Evolutionary conservation across 2,329 filamentous ascomycete genomes (phyloP).

Genomic region (Colletotrichum costaricense): DNA sequence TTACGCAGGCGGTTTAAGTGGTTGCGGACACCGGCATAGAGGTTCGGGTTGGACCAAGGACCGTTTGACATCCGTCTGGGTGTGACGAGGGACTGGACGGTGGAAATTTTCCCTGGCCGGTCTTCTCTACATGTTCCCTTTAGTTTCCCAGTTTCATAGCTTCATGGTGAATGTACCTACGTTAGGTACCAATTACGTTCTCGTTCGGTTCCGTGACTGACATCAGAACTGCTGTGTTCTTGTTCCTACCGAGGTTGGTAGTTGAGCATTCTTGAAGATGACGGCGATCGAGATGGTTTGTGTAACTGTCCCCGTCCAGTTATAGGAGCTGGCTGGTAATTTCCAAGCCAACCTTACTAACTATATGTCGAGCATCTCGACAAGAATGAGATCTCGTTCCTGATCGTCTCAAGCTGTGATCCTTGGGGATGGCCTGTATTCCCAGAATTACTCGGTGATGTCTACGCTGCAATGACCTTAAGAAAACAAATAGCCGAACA

Average conservation of each 20-base stretch:
- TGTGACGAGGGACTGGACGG: neutral
- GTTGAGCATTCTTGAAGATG: neutral
- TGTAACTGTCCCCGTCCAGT: neutral
- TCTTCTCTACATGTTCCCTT: neutral
- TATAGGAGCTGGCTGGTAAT: neutral
- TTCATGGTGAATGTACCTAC: slow-evolving; percentile 3
- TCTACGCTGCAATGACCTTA: too few species aligned
- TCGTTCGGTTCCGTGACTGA: neutral
- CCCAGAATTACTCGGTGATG: too few species aligned
- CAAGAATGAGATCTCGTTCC: neutral
- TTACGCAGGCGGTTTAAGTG: neutral
- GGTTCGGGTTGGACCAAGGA: slow-evolving; percentile 1
- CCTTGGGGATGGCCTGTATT: neutral
- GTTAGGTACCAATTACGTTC: neutral
- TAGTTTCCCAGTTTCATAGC: neutral
- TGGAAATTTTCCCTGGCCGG: neutral
- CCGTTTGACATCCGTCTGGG: neutral
- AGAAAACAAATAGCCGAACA: too few species aligned
- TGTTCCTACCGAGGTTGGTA: neutral
- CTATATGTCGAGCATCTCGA: neutral
- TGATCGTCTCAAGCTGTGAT: neutral
- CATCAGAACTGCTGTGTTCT: neutral
- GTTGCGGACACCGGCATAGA: neutral
- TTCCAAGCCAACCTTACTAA: neutral
- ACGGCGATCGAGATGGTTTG: neutral